These are phyloP conservation scores for Blumeria graminis DNA, from an alignment of 2,329 filamentous ascomycete species.

Conservation along the genomic window DNA sequence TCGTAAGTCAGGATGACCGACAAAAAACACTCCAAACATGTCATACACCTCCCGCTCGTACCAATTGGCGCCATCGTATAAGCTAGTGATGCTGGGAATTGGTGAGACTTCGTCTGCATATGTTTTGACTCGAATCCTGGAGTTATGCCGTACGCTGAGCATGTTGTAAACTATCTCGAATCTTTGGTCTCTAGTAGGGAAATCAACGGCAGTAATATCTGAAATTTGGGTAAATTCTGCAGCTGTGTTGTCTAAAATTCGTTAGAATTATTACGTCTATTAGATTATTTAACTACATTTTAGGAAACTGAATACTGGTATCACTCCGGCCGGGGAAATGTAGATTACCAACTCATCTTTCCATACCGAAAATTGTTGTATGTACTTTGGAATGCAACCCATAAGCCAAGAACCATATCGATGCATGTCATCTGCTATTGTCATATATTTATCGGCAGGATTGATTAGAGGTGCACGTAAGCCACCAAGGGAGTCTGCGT, in stretches of 20 bases:
- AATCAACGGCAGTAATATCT: conserved; percentile 86
- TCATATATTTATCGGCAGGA: conserved; percentile 75
- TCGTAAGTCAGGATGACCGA: conserved; percentile 79
- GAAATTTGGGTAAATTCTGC: conserved; percentile 89
- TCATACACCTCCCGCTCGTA: conserved; percentile 97
- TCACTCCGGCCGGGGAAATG: conserved; percentile 65
- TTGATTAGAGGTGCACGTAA: conserved; percentile 67
- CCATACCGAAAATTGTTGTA: conserved; percentile 99
- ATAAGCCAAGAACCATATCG: conserved; percentile 92
- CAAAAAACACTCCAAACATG: conserved; percentile 91
- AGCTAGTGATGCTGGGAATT: conserved; percentile 61
- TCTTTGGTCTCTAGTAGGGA: conserved; percentile 79
- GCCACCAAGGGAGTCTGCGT: conserved; percentile 21
- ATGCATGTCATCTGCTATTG: conserved; percentile 72
- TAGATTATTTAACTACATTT: conserved; percentile 28
- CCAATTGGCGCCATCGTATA: conserved; percentile 96
- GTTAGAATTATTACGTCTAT: conserved; percentile 4
- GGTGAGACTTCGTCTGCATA: conserved; percentile 92
- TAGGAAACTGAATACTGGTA: conserved; percentile 82
- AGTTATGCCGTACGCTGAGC: conserved; percentile 86
- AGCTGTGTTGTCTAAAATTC: conserved; percentile 55
- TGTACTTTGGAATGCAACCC: conserved; percentile 88
- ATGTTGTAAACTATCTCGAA: conserved; percentile 98
- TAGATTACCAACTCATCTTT: conserved; percentile 96
- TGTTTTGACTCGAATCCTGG: conserved; percentile 91